phyloP scores from a whole-genome alignment of 2,329 filamentous ascomycete genomes.

The Myriosclerotinia scirpicola region DNA sequence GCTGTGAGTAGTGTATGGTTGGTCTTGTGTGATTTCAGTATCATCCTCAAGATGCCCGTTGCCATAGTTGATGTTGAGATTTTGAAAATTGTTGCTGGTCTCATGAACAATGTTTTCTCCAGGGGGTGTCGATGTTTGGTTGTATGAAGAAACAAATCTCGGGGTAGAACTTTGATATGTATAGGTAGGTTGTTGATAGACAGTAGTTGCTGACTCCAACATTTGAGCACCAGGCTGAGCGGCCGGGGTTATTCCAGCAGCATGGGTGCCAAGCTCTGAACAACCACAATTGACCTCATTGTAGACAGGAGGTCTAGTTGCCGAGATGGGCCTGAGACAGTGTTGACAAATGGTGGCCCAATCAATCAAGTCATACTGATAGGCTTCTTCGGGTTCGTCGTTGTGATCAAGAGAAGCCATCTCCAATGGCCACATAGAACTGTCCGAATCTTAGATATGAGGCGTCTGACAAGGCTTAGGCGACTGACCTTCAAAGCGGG shows the following conservation, averaged over 20 bases:
- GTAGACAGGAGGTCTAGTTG: conserved; percentile 33
- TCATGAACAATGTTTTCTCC: too few species aligned
- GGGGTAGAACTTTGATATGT: neutral
- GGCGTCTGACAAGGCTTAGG: conserved; percentile 8
- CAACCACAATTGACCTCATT: conserved; percentile 36
- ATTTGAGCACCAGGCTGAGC: conserved; percentile 10
- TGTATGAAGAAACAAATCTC: neutral
- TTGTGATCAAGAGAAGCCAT: conserved; percentile 25
- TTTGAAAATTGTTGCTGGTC: neutral
- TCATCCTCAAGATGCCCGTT: neutral
- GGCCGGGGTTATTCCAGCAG: neutral
- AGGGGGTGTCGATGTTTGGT: neutral
- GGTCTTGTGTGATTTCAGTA: neutral
- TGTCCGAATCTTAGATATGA: conserved; percentile 17
- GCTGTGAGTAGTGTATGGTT: neutral
- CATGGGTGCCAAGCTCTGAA: conserved; percentile 27
- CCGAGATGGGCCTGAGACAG: conserved; percentile 33
- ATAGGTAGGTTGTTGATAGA: conserved; percentile 26
- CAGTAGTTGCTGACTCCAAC: conserved; percentile 16
- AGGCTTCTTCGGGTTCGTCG: conserved; percentile 19
- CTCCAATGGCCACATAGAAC: conserved; percentile 22
- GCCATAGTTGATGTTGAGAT: neutral
- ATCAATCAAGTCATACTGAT: conserved; percentile 27
- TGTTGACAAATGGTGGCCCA: conserved; percentile 29
- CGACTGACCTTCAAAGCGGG: conserved; percentile 25